phyloP scores from a whole-genome alignment of 2,329 filamentous ascomycete genomes.

The Diatrype stigma region DNA sequence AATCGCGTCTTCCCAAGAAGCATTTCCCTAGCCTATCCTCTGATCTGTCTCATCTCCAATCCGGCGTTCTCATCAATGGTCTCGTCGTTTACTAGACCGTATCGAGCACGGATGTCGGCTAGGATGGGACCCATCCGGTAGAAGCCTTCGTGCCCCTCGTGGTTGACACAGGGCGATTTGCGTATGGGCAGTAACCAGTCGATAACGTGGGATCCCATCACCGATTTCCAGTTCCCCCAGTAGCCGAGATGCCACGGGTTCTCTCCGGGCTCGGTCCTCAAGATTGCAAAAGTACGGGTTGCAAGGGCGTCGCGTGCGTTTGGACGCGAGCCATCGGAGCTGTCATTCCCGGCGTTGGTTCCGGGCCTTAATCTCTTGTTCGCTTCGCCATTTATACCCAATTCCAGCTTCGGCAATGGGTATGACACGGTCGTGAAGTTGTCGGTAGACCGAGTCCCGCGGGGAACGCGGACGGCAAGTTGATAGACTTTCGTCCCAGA shows the following conservation, averaged over 20 bases:
- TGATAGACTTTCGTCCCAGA: slow-evolving; percentile 59
- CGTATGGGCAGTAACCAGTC: slow-evolving; percentile 81
- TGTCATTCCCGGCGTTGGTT: slow-evolving; percentile 3
- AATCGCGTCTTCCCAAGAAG: slow-evolving; percentile 6
- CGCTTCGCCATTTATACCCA: slow-evolving; percentile 8
- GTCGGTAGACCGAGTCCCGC: slow-evolving; percentile 36
- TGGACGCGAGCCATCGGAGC: slow-evolving; percentile 4
- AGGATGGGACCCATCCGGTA: slow-evolving; percentile 65
- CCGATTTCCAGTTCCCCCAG: slow-evolving; percentile 66
- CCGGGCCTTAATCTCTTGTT: slow-evolving; percentile 6
- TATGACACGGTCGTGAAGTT: slow-evolving; percentile 54
- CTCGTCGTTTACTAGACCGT: slow-evolving; percentile 27
- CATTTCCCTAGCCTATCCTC: slow-evolving; percentile 8
- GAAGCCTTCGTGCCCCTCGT: slow-evolving; percentile 61
- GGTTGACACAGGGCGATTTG: slow-evolving; percentile 68
- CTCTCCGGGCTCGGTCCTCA: slow-evolving; percentile 67
- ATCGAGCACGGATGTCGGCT: slow-evolving; percentile 46
- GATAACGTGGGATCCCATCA: slow-evolving; percentile 68
- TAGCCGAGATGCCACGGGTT: slow-evolving; percentile 81
- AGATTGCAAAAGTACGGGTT: slow-evolving; percentile 70
- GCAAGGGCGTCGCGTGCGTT: slow-evolving; percentile 42
- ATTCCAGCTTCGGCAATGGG: slow-evolving; percentile 40
- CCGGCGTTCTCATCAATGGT: slow-evolving; percentile 16
- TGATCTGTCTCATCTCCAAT: slow-evolving; percentile 28
- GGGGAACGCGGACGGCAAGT: slow-evolving; percentile 69